These are phyloP conservation scores for Malassezia globosa DNA, from an alignment of 1,284 basidiomycete genomes.

Conservation along the genomic window DNA sequence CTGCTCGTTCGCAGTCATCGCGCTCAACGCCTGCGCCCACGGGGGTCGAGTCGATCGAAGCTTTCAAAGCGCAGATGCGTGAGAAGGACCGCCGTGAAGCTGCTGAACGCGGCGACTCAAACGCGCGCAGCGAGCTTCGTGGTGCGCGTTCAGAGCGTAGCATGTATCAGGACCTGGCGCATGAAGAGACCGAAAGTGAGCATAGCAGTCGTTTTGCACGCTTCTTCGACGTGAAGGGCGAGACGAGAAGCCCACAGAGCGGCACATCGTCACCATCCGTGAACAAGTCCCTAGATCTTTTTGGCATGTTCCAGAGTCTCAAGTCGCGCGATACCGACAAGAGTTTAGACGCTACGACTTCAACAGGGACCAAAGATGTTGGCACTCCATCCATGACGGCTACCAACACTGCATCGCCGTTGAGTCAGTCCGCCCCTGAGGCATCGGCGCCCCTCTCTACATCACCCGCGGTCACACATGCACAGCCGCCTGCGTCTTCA, in stretches of 20 bases:
- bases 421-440: background rate
- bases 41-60: conserved; percentile 64
- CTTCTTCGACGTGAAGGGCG: conserved; percentile 36
- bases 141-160: background rate
- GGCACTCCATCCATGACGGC: background rate
- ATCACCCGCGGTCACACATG: background rate
- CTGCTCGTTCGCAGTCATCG: too few species aligned
- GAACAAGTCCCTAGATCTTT: conserved; percentile 1
- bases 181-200: conserved; percentile 27
- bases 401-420: background rate
- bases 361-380: background rate
- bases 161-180: background rate
- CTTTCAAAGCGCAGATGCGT: conserved; percentile 75
- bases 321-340: conserved; percentile 9
- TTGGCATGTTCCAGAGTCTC: conserved; percentile 9
- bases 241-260: conserved; percentile 2
- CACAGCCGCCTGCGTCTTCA: conserved; percentile 10
- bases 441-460: background rate
- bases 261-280: conserved; percentile 2
- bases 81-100: conserved; percentile 59
- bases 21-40: conserved; percentile 4
- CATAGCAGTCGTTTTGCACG: conserved; percentile 44
- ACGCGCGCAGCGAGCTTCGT: too few species aligned
- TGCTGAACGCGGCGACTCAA: conserved; percentile 15
- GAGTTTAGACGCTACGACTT: background rate